Evolutionary conservation across 2,329 filamentous ascomycete genomes (phyloP), one percentile per base, ranked within the genome.

Genomic region (Monascus ruber): DNA sequence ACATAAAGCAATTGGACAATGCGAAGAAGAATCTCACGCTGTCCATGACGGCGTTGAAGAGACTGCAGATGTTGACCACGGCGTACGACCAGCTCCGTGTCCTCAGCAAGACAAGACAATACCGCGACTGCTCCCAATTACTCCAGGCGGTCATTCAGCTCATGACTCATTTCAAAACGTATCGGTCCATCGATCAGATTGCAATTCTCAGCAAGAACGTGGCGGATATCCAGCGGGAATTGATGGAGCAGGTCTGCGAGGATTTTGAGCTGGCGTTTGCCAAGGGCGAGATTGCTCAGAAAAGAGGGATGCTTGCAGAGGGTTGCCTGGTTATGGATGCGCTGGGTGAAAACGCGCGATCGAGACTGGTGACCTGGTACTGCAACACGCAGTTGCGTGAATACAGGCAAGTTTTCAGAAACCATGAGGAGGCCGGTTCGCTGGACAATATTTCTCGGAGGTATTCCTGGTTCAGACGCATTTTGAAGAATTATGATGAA

Each of bases 151-250:
- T 98, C 27, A 76, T 98, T 42, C 91, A 98, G 73, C 79, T 98
- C 34, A 95, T 96, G 84, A 85, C 85, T 49, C 88, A 98, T 65
- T 98, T 98, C 74, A 94, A 94, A 67, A 93, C 85, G 63, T 98
- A 96, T 62, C 74, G 91, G 42, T 94, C 87, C 52, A 96, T 98
- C 51, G 89, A 96, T 59, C 91, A 98, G 71, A 96, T 98, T 58
- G 91, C 91, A 26, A 84, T 84, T 1, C 71, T 98, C 46, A 94
- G 86, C 57, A 79, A 86, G 37, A 94, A 93, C 53, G 91, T 98
- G 29, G 83, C 87, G 5, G 91, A 96, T 52, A 72, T 98, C 47
- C 91, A 98, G 66, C 73, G 88, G 43, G 88, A 95, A 60, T 67
- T 98, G 42, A 68, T 95, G 41, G 91, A 98, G 66, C 91, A 98